These are phyloP conservation scores for Podila horticola DNA, from an alignment of 192 early-diverging fungal species.

Conservation along the genomic window DNA sequence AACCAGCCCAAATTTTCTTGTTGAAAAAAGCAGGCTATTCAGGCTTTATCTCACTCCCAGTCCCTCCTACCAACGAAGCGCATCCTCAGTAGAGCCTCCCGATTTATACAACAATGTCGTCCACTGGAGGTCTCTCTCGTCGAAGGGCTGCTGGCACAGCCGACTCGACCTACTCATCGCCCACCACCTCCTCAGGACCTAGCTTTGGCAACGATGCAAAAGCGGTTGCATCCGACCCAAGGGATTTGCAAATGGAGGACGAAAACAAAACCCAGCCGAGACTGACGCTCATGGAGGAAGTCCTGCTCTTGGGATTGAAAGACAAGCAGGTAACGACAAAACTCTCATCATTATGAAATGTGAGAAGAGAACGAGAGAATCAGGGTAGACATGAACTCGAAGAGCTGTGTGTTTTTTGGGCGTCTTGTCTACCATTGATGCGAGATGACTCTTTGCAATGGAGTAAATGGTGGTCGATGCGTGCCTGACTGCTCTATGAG, in stretches of 20 bases:
- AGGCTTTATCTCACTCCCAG: no score
- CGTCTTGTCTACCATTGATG: no score
- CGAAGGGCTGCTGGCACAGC: conserved; percentile 45
- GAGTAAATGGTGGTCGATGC: no score
- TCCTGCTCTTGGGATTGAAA: conserved; percentile 93
- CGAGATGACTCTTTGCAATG: no score
- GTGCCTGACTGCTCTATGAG: no score
- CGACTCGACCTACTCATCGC: conserved; percentile 27
- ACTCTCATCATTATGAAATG: not conserved
- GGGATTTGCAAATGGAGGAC: conserved; percentile 63
- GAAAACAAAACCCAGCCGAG: conserved; percentile 67
- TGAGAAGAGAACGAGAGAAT: no score
- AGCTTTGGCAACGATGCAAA: conserved; percentile 40
- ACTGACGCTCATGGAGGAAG: conserved; percentile 95
- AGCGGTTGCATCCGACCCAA: conserved; percentile 60
- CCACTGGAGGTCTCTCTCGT: conserved; percentile 52
- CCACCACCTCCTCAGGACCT: conserved; percentile 24
- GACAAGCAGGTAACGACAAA: conserved; percentile 77
- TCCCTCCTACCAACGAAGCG: no score
- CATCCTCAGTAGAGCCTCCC: no score
- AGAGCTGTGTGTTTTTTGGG: no score
- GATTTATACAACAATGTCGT: conserved; percentile 20
- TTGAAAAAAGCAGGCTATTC: not conserved
- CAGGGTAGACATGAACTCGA: no score
- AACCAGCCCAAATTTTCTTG: not conserved